A percentile compares a stretch with the other conserved stretches of the same genome.
Evolutionary conservation across 208 protist species (phyloP).

Genomic region (Leishmania mexicana): DNA sequence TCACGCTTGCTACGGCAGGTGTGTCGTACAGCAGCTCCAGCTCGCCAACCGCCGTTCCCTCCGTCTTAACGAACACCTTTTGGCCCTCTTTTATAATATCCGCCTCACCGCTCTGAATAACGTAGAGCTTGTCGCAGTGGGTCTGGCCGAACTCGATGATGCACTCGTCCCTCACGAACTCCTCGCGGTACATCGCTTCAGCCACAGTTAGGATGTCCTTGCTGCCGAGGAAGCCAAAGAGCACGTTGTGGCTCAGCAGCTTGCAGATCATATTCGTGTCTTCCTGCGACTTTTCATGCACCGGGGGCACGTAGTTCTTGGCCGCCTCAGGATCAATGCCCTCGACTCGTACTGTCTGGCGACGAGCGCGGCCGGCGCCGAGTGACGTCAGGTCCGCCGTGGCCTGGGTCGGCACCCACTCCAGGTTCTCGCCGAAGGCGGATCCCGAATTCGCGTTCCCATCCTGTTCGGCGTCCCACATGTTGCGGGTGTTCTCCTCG

Average conservation of each 20-base stretch:
- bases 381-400: conserved; percentile 75
- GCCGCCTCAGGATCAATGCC: conserved; percentile 86
- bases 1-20: conserved; percentile 81
- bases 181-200: conserved; percentile 77
- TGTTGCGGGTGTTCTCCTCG: conserved; percentile 79
- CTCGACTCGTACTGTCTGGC: conserved; percentile 81
- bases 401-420: conserved; percentile 67
- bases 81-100: conserved; percentile 91
- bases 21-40: conserved; percentile 93
- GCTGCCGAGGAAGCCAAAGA: conserved; percentile 84
- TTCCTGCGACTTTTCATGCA: conserved; percentile 76
- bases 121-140: conserved; percentile 86
- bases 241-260: conserved; percentile 85
- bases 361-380: conserved; percentile 66
- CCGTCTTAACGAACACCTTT: conserved; percentile 89
- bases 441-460: conserved; percentile 16
- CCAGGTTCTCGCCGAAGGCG: conserved; percentile 67
- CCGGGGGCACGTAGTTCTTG: conserved; percentile 78
- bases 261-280: conserved; percentile 75
- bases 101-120: conserved; percentile 80
- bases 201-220: conserved; percentile 73
- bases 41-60: conserved; percentile 87
- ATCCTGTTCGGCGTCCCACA: conserved; percentile 66
- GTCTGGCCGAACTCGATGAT: conserved; percentile 76
- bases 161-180: conserved; percentile 77